These are phyloP conservation scores for Stentor roeselii DNA, from an alignment of 73 alveolate species.

Conservation along the genomic window DNA sequence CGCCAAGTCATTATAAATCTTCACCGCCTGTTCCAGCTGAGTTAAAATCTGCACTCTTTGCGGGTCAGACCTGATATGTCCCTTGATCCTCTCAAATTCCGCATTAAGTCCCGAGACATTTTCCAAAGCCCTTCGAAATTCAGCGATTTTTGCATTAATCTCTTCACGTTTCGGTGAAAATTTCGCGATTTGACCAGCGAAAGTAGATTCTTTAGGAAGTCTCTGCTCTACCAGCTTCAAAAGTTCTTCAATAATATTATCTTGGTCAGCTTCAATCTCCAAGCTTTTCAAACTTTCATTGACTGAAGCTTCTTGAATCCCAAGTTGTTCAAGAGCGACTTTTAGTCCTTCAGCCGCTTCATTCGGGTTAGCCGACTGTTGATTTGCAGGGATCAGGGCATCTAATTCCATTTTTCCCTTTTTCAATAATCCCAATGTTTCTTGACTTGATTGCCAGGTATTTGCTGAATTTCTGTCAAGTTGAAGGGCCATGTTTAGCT, in stretches of 20 bases:
- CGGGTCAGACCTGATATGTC: neutral
- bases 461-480: neutral
- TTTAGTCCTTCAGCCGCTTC: neutral
- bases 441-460: neutral
- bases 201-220: slow-evolving; percentile 15
- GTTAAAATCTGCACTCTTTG: slow-evolving; percentile 7
- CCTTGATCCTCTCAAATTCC: slow-evolving; percentile 10
- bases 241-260: neutral
- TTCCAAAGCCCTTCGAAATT: neutral
- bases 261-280: neutral
- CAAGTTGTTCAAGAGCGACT: neutral
- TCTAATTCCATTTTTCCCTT: neutral
- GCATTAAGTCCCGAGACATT: neutral
- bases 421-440: neutral
- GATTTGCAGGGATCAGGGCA: slow-evolving; percentile 13
- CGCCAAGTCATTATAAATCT: slow-evolving; percentile 9
- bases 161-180: slow-evolving; percentile 15
- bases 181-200: slow-evolving; percentile 22
- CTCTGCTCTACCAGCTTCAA: neutral
- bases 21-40: slow-evolving; percentile 23
- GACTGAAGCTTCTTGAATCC: neutral
- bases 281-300: neutral
- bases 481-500: neutral
- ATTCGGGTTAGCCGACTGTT: neutral
- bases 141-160: neutral